These are phyloP conservation scores for Pyracantha coccinea DNA, from an alignment of 331 rosid species.

Conservation along the genomic window DNA sequence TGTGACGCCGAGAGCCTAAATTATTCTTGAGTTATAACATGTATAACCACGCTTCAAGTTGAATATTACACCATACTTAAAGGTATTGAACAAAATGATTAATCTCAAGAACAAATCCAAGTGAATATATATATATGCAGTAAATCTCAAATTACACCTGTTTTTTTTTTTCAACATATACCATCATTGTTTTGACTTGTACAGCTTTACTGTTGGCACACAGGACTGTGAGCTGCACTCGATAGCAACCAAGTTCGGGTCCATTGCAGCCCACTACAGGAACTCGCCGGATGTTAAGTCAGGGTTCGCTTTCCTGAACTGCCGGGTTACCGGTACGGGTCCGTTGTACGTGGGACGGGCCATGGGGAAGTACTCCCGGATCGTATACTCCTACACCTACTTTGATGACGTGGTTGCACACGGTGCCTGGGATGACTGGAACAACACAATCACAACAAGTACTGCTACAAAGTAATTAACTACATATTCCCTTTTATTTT, in stretches of 20 bases:
- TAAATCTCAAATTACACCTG: background rate
- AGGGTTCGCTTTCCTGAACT: conserved; percentile 71
- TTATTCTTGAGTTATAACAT: background rate
- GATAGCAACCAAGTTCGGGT: conserved; percentile 65
- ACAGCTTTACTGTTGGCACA: background rate
- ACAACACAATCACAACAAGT: conserved; percentile 20
- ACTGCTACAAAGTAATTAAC: conserved; percentile 31
- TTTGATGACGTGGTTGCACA: conserved; percentile 58
- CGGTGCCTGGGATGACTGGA: conserved; percentile 90
- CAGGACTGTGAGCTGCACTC: conserved; percentile 81
- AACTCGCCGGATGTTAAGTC: conserved; percentile 44
- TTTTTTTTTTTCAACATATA: background rate
- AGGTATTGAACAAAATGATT: too few relatives aligned
- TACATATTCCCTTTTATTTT: background rate
- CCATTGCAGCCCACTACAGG: conserved; percentile 81
- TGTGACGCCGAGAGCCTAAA: background rate
- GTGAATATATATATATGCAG: background rate
- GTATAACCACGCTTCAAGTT: too few relatives aligned
- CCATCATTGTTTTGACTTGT: background rate
- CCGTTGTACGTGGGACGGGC: conserved; percentile 84
- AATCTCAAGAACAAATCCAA: background rate
- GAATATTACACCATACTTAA: too few relatives aligned
- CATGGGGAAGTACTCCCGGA: conserved; percentile 67
- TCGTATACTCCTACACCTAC: conserved; percentile 61
- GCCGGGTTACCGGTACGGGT: conserved; percentile 69